A percentile compares a stretch with the other conserved stretches of the same genome.
Conservation (phyloP, 805 yeast species). For the Schwanniomyces vanrijiae region DNA sequence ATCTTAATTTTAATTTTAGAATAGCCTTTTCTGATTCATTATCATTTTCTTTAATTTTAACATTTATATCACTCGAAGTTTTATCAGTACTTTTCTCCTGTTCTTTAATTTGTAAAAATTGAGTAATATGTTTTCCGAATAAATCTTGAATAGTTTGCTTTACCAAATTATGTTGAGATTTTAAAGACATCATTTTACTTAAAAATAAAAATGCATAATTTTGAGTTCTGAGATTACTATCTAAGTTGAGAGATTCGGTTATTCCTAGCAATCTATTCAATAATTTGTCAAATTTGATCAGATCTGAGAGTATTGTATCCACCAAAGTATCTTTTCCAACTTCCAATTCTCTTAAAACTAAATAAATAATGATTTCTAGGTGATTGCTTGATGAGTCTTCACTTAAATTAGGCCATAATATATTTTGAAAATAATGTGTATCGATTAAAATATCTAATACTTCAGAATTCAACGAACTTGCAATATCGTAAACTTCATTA, state of each 20-base stretch:
- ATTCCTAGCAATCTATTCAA: conserved; percentile 27
- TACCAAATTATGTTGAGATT: conserved; percentile 1
- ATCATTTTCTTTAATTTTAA: background rate
- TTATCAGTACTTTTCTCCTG: background rate
- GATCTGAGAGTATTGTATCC: conserved; percentile 14
- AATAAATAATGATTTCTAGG: conserved; percentile 30
- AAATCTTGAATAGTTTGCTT: conserved; percentile 19
- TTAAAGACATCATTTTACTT: conserved; percentile 7
- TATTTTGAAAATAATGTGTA: conserved; percentile 23
- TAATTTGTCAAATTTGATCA: conserved; percentile 22
- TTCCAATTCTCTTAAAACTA: conserved; percentile 12
- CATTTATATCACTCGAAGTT: background rate
- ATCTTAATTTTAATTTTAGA: conserved; percentile 4
- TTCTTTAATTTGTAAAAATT: conserved; percentile 8
- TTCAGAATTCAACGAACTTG: conserved; percentile 1
- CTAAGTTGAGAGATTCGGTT: conserved; percentile 12
- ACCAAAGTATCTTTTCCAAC: conserved; percentile 8
- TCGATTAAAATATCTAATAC: conserved; percentile 9
- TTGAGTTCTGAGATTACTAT: conserved; percentile 15
- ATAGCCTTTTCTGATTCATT: background rate
- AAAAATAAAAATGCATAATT: conserved; percentile 13
- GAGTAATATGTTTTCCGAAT: conserved; percentile 35
- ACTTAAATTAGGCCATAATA: conserved; percentile 43
- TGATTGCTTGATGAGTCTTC: conserved; percentile 41
- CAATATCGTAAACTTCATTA: conserved; percentile 15